These are phyloP conservation scores for Candida insectalens DNA, from an alignment of 805 yeast species.

Conservation along the genomic window DNA sequence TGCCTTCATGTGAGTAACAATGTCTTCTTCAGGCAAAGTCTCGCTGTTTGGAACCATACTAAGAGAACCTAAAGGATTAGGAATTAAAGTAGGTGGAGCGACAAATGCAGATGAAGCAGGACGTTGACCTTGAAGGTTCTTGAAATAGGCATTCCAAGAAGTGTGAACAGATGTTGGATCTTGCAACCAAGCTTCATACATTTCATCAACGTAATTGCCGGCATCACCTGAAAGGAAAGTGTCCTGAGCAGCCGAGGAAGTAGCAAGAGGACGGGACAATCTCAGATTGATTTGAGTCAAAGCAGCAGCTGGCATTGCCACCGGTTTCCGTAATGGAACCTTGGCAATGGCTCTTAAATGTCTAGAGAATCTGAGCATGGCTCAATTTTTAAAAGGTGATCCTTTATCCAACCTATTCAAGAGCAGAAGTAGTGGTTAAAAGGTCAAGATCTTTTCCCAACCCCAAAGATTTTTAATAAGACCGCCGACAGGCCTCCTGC, in stretches of 20 bases:
- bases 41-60: slow-evolving; percentile 46
- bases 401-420: too few species aligned
- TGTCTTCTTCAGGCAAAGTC: slow-evolving; percentile 49
- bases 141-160: slow-evolving; percentile 96
- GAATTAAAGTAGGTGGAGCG: slow-evolving; percentile 88
- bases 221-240: slow-evolving; percentile 74
- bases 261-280: too few species aligned
- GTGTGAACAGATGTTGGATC: slow-evolving; percentile 90
- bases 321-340: too few species aligned
- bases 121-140: slow-evolving; percentile 63
- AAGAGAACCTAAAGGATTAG: slow-evolving; percentile 71
- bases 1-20: slow-evolving; percentile 83
- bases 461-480: too few species aligned
- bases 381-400: too few species aligned
- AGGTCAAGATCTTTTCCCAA: too few species aligned
- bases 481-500: too few species aligned
- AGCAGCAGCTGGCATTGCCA: too few species aligned
- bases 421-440: too few species aligned
- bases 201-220: slow-evolving; percentile 92
- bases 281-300: too few species aligned
- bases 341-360: too few species aligned
- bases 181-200: slow-evolving; percentile 89
- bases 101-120: slow-evolving; percentile 69
- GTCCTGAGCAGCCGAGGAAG: too few species aligned
- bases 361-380: slow-evolving; percentile 22